Evolutionary conservation across 257 asterid genomes (phyloP).

Genomic region (Solanum raphanifolium): DNA sequence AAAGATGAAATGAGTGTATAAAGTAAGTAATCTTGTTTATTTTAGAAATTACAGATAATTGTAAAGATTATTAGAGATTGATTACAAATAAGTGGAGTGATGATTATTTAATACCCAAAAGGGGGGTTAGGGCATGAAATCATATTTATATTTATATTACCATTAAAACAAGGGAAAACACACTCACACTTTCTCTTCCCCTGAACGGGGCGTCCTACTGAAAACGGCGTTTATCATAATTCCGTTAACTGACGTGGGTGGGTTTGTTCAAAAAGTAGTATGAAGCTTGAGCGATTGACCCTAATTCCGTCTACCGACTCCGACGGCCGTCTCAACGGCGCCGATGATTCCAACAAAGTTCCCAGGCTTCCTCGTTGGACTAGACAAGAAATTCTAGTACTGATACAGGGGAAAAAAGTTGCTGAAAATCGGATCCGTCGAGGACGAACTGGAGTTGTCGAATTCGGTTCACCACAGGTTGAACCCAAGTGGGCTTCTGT

Average conservation of each 20-base stretch:
- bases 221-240: slow-evolving; percentile 4
- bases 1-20: background rate
- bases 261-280: background rate
- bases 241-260: background rate
- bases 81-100: background rate
- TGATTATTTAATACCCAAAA: background rate
- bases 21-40: background rate
- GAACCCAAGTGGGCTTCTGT: slow-evolving; percentile 96
- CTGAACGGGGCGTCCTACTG: background rate
- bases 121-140: background rate
- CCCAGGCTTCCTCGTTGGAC: slow-evolving; percentile 93
- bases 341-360: slow-evolving; percentile 40
- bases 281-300: slow-evolving; percentile 57
- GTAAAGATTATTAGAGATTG: background rate
- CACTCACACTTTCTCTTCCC: background rate
- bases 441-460: slow-evolving; percentile 49
- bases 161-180: background rate
- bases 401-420: slow-evolving; percentile 74
- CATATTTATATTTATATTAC: background rate
- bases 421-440: slow-evolving; percentile 60
- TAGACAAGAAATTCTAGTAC: slow-evolving; percentile 74
- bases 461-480: slow-evolving; percentile 56
- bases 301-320: slow-evolving; percentile 33
- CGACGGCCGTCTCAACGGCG: slow-evolving; percentile 46
- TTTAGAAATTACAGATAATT: background rate